These are phyloP conservation scores for Spiraea crenata DNA, from an alignment of 331 rosid species.

Conservation along the genomic window DNA sequence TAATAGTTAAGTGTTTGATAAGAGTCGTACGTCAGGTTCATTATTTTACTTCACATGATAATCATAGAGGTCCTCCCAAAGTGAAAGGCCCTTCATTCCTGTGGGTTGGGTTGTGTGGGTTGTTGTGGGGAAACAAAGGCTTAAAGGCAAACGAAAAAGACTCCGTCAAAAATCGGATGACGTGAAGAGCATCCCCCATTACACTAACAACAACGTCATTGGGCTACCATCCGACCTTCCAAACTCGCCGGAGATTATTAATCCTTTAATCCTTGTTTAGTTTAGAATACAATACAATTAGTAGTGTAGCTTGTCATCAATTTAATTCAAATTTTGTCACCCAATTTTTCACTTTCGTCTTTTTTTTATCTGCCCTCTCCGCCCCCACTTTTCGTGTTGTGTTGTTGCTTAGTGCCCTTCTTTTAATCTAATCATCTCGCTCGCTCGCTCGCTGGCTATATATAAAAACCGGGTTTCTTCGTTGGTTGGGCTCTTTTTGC, in stretches of 20 bases:
- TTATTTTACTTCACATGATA: too few species aligned
- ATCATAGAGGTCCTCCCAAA: not conserved
- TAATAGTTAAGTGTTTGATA: too few species aligned
- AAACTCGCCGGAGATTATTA: conserved; percentile 55
- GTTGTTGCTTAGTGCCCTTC: not conserved
- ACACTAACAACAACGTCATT: conserved; percentile 36
- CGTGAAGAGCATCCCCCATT: conserved; percentile 50
- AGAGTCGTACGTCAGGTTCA: too few species aligned
- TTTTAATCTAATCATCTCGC: not conserved
- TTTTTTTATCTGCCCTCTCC: conserved; percentile 6
- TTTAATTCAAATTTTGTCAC: conserved; percentile 9
- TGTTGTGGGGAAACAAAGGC: not conserved
- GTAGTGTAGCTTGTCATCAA: not conserved
- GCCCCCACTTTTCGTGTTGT: not conserved
- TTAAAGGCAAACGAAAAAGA: conserved; percentile 21
- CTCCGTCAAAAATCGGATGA: conserved; percentile 45
- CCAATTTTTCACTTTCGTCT: not conserved
- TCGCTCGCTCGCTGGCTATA: too few species aligned
- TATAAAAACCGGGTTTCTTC: conserved; percentile 1
- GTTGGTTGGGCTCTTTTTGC: conserved; percentile 5
- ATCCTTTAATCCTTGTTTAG: conserved; percentile 10
- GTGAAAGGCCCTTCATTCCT: not conserved
- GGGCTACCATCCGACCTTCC: conserved; percentile 57
- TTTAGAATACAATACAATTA: not conserved
- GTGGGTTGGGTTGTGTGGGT: not conserved